Conservation (phyloP, 768 basidiomycete species). For the Naganishia friedmannii region DNA sequence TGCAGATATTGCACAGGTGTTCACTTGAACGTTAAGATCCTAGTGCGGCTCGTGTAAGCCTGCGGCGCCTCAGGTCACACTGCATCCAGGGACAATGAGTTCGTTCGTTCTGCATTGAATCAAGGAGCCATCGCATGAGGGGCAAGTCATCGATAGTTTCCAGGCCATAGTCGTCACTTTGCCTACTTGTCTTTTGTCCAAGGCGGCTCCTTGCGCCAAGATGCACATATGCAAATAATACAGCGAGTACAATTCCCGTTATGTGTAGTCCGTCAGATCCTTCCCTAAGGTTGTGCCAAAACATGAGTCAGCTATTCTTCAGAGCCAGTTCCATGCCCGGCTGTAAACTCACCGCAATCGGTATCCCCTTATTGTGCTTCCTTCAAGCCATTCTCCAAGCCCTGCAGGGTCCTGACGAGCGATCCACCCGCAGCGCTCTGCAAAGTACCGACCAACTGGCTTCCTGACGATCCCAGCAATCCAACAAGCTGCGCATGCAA, state of each 20-base stretch:
- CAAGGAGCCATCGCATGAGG: no score
- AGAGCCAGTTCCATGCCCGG: background rate
- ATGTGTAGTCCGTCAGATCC: background rate
- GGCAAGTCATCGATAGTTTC: no score
- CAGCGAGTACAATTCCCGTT: background rate
- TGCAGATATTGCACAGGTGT: no score
- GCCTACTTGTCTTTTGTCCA: no score
- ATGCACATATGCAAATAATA: background rate
- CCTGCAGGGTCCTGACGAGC: constrained; percentile 70
- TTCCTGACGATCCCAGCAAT: constrained; percentile 69
- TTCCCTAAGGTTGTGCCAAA: background rate
- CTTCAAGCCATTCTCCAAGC: constrained; percentile 67
- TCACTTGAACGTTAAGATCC: no score
- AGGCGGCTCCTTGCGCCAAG: no score
- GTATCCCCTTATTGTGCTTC: constrained; percentile 45
- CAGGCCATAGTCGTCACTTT: no score
- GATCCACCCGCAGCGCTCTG: constrained; percentile 67
- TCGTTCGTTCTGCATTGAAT: no score
- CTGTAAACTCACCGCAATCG: background rate
- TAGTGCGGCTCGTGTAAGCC: no score
- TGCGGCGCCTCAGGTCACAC: no score
- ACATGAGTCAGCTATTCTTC: background rate
- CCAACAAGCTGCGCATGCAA: constrained; percentile 81
- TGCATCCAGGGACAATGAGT: no score
- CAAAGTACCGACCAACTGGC: constrained; percentile 69